Conservation (phyloP, 345 rosid genomes). For the Citropsis articulata region DNA sequence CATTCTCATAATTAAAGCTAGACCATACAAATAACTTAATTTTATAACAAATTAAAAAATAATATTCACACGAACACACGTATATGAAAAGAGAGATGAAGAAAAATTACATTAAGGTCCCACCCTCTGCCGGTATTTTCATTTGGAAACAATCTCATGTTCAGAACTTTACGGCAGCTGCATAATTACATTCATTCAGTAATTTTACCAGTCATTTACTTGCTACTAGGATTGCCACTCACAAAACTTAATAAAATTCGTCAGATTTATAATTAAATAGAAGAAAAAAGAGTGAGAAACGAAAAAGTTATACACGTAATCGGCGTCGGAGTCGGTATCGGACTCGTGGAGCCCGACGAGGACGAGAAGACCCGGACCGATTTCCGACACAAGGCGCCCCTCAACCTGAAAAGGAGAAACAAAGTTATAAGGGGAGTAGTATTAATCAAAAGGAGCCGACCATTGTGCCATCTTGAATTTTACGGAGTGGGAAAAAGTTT, state of each 20-base stretch:
- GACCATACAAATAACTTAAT: neutral
- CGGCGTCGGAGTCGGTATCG: conserved; percentile 73
- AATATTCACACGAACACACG: neutral
- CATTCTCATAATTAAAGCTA: neutral
- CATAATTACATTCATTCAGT: neutral
- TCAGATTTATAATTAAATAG: neutral
- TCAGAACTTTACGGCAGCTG: conserved; percentile 86
- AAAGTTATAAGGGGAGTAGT: neutral
- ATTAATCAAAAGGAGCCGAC: neutral
- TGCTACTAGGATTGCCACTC: neutral
- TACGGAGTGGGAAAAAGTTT: neutral
- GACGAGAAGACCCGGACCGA: conserved; percentile 85
- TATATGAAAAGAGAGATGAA: neutral
- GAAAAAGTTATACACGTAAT: conserved; percentile 50
- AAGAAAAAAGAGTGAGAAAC: neutral
- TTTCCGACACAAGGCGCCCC: conserved; percentile 67
- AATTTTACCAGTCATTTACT: neutral
- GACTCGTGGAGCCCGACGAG: conserved; percentile 76
- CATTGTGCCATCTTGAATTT: neutral
- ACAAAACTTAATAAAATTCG: neutral
- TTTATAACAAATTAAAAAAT: neutral
- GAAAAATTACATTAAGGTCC: conserved; percentile 69
- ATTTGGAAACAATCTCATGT: conserved; percentile 84
- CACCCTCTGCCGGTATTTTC: conserved; percentile 75
- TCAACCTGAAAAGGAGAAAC: conserved; percentile 49